Base-by-base conservation (phyloP, 805 yeast genomes). In the Hanseniaspora pseudoguilliermondii region DNA sequence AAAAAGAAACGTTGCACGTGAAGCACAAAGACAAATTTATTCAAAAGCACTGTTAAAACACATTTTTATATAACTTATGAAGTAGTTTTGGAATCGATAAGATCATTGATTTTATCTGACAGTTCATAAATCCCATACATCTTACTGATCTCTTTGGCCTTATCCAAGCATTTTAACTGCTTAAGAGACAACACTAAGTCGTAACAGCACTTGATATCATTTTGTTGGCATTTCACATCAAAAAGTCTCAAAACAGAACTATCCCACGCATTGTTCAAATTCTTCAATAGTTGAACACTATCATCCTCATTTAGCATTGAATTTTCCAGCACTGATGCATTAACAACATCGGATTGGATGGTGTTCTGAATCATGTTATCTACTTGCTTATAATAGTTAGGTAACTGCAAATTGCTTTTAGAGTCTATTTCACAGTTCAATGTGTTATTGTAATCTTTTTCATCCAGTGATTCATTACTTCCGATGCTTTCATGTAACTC, bases 71-170 rank as follows among this genome's bases (percentile, higher is more conserved):
- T 5, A 32, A 10, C 27, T 41, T 42, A 41, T 7, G 27, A 60
- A 40, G 63, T 68, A 50, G 60, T 64, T 53, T 66, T 62, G 5
- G 71, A 63, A 59, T 82, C 86, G 58, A 83, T 70, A 40, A 80
- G 62, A 57, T 77, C 74, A 57, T 74, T 75, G 40, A 84, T 77
- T 64, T 75, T 75, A 57, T 75, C 78, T 0, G 80, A 81, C 58
- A 85, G 65, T 1, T 70, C 64, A 16, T 72, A 69, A 64, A 81
- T 66, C 35, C 79, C 83, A 55, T 80, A 75, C 58, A 96, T 76
- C 63, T 86, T 86, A 0, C 96, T 88, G 55, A 91, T 86, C 68
- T 84, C 84, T 15, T 79, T 73, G 1, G 97, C 96, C 0, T 96
- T 96, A 55, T 75, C 76, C 59, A 90, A 71, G 2, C 95, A 95